Evolutionary conservation across 345 rosid genomes (phyloP), one percentile per base, ranked within the genome.

Genomic region (Eutrema japonicum): DNA sequence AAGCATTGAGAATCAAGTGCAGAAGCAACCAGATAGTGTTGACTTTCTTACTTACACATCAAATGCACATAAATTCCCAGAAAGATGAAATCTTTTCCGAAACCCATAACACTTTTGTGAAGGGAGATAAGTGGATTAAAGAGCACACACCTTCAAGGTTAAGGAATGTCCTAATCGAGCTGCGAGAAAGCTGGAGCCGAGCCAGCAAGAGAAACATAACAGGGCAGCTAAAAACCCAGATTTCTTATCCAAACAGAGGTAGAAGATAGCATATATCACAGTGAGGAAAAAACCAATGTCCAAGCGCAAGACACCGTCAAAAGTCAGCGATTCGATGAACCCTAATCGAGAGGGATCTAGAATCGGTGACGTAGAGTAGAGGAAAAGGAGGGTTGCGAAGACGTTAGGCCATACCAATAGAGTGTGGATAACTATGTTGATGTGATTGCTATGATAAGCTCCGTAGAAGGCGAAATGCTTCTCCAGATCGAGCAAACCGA

Each of bases 391-490:
- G 5, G 82, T 0, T 0, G 91, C 78, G 78, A 89, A 92, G 47
- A 90, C 61, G 63, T 88, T 84, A 1, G 98, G 96, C 96, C 98
- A 92, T 3, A 92, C 98, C 62, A 85, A 78, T 11, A 90, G 11
- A 10, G 77, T 83, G 80, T 92, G 98, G 57, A 92, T 84, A 29
- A 86, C 12, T 12, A 88, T 53, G 83, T 90, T 90, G 4, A 84
- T 50, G 29, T 78, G 83, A 78, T 90, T 93, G 61, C 80, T 83
- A 82, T 93, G 97, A 46, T 93, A 89, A 0, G 94, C 93, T 8
- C 96, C 98, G 26, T 93, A 93, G 87, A 81, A 90, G 8, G 98
- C 89, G 60, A 86, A 90, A 40, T 89, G 92, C 55, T 79, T 89
- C 78, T 88, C 97, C 0, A 89, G 87, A 74, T 92, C 98, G 18